Evolutionary conservation across 2,329 filamentous ascomycete genomes (phyloP), one percentile per base, ranked within the genome.

Genomic region (Aspergillus melleus): DNA sequence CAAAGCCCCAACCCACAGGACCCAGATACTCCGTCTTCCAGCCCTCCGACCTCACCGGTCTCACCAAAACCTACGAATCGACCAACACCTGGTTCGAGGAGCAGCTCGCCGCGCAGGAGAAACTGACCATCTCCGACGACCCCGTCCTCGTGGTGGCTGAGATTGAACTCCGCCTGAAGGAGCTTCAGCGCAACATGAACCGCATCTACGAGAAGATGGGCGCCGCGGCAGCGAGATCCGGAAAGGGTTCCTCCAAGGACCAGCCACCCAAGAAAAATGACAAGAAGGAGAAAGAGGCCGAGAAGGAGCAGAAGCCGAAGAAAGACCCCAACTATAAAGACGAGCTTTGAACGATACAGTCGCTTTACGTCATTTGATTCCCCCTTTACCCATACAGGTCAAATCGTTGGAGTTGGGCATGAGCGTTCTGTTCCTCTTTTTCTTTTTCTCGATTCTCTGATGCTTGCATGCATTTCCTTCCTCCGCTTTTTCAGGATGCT

Each of bases 101-200:
- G 64, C 89, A 90, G 72, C 77, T 90, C 52, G 80, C 83, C 2
- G 83, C 84, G 67, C 94, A 98, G 76, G 85, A 87, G 30, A 88
- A 86, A 66, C 85, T 96, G 3, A 79, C 83, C 16, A 77, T 81
- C 2, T 87, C 87, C 2, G 90, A 91, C 10, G 88, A 98, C 65
- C 90, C 92, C 0, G 88, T 88, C 6, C 81, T 96, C 9, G 83
- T 89, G 0, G 80, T 87, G 65, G 88, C 88, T 70, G 93, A 96
- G 29, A 76, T 96, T 30, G 80, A 86, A 59, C 82, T 81, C 24
- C 89, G 89, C 75, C 83, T 87, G 16, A 86, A 88, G 68, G 86
- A 90, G 72, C 83, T 98, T 6, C 87, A 90, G 72, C 85, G 74
- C 16, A 64, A 68, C 26, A 60, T 74, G 58, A 73, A 70, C 64